These are phyloP conservation scores for Senna tora DNA, from an alignment of 306 rosid genomes.

Conservation along the genomic window DNA sequence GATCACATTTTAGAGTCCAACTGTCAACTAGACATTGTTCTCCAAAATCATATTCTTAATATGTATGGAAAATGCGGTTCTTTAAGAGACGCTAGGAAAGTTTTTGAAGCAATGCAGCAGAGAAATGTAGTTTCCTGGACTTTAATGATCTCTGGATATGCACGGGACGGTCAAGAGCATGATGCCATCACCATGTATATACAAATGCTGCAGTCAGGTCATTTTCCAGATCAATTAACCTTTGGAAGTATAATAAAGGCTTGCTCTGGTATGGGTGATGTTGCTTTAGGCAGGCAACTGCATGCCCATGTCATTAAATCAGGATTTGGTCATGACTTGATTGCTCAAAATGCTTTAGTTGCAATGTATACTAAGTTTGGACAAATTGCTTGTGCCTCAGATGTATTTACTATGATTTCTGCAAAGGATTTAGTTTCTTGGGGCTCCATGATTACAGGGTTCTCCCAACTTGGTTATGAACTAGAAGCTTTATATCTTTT, in stretches of 20 bases:
- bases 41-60: conserved; percentile 66
- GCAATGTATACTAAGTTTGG: conserved; percentile 71
- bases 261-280: conserved; percentile 55
- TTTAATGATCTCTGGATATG: conserved; percentile 68
- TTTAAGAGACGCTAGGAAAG: conserved; percentile 61
- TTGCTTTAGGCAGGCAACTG: conserved; percentile 58
- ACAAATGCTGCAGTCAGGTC: conserved; percentile 61
- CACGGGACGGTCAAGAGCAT: conserved; percentile 55
- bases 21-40: conserved; percentile 51
- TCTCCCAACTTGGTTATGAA: conserved; percentile 66
- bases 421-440: conserved; percentile 76
- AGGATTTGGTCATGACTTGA: conserved; percentile 50
- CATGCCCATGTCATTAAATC: conserved; percentile 70
- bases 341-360: conserved; percentile 77
- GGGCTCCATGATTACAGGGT: conserved; percentile 79
- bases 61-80: conserved; percentile 88
- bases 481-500: conserved; percentile 65
- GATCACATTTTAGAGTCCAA: conserved; percentile 49
- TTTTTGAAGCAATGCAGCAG: conserved; percentile 65
- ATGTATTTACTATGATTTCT: conserved; percentile 54
- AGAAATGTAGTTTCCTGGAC: conserved; percentile 82
- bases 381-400: conserved; percentile 54
- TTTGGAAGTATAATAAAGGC: conserved; percentile 75
- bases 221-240: conserved; percentile 66
- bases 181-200: conserved; percentile 61